A percentile compares a stretch with the other conserved stretches of the same genome.
phyloP scores from a whole-genome alignment of 2,329 filamentous ascomycete species.

The Myriosclerotinia duriaeana region DNA sequence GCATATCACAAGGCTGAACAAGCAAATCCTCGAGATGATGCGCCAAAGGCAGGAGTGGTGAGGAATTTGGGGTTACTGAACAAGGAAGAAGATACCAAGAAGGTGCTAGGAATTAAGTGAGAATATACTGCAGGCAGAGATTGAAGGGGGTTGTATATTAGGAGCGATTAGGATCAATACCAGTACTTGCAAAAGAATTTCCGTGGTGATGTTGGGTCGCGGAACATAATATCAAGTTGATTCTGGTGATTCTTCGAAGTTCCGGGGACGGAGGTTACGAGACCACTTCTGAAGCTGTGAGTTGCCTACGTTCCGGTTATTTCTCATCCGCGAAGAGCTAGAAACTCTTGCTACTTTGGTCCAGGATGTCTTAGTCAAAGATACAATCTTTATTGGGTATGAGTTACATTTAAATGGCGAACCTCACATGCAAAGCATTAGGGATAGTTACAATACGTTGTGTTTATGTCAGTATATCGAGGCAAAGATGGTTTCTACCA shows the following conservation, averaged over 20 bases:
- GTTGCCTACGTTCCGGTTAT: neutral
- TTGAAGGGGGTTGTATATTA: conserved; percentile 37
- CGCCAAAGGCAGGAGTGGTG: conserved; percentile 82
- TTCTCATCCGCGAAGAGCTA: neutral
- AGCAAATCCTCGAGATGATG: conserved; percentile 73
- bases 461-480: neutral
- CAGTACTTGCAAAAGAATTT: conserved; percentile 5
- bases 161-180: conserved; percentile 25
- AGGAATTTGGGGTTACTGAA: conserved; percentile 79
- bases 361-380: neutral
- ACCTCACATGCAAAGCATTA: neutral
- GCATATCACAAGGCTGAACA: conserved; percentile 81
- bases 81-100: conserved; percentile 77
- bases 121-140: conserved; percentile 14
- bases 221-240: neutral
- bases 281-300: neutral
- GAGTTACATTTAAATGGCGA: neutral
- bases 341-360: neutral
- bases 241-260: neutral
- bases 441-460: neutral
- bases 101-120: conserved; percentile 46
- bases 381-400: neutral
- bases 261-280: neutral
- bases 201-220: neutral
- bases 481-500: neutral